Evolutionary conservation across 106 monocot species (phyloP).

Genomic region (Cymbidium sinense): DNA sequence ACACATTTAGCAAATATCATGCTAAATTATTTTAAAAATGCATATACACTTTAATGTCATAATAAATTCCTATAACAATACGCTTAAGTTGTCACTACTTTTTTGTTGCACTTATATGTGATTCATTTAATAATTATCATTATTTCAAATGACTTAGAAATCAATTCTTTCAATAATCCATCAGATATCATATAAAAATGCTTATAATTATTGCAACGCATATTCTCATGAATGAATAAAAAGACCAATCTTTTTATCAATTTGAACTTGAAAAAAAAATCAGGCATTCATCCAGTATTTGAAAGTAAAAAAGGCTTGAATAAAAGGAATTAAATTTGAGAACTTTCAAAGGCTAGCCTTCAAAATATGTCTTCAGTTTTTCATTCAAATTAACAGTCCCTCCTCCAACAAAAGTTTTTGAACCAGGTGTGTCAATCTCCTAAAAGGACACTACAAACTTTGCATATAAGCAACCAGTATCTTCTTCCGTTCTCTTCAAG

Average conservation of each 20-base stretch:
- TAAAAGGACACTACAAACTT: slow-evolving; percentile 96
- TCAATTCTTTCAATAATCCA: too few species aligned
- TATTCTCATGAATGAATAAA: slow-evolving; percentile 96
- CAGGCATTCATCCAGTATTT: slow-evolving; percentile 28
- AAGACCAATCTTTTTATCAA: slow-evolving; percentile 77
- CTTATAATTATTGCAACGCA: too few species aligned
- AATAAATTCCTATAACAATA: too few species aligned
- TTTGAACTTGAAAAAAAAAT: slow-evolving; percentile 35
- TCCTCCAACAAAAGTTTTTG: slow-evolving; percentile 89
- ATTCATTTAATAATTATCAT: too few species aligned
- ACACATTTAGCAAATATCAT: too few species aligned
- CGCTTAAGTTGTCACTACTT: too few species aligned
- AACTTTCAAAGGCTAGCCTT: slow-evolving; percentile 56
- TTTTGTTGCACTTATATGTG: too few species aligned
- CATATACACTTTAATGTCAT: too few species aligned
- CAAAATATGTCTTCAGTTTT: slow-evolving; percentile 55
- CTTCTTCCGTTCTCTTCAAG: slow-evolving; percentile 87
- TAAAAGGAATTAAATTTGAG: neutral
- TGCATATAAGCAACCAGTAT: slow-evolving; percentile 77
- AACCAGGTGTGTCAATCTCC: slow-evolving; percentile 65
- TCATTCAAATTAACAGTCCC: slow-evolving; percentile 85
- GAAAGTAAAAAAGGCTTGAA: slow-evolving; percentile 14
- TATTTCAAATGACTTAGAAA: too few species aligned
- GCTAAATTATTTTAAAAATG: too few species aligned
- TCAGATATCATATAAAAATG: too few species aligned